Base-by-base conservation (phyloP, 2,329 filamentous ascomycete genomes). In the Exophiala xenobiotica region DNA sequence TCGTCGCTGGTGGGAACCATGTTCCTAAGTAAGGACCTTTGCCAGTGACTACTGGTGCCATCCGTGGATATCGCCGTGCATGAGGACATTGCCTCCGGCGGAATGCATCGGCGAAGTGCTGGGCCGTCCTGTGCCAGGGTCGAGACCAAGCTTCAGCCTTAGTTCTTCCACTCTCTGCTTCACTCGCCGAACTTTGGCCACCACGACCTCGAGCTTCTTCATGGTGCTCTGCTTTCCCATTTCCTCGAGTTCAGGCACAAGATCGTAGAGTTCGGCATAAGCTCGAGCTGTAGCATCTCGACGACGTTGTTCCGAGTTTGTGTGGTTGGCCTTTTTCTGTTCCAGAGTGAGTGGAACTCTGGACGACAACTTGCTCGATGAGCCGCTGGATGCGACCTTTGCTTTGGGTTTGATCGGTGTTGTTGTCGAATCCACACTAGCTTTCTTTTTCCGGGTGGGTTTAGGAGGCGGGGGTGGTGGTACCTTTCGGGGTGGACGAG, bases 241-340 rank as follows among this genome's bases (percentile, higher is more conserved):
- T 14, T 57, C 53, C 24, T 59, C 51, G 3, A 61, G 43, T 41
- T 60, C 60, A 18, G 60, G 60, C 1, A 62, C 60, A 19, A 61
- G 51, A 16, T 62, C 60, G 37, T 58, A 62, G 19, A 62, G 29
- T 47, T 60, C 55, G 7, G 60, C 60, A 31, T 61, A 60, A 1
- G 60, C 47, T 26, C 55, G 53, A 8, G 56, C 54, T 7, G 60
- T 60, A 14, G 58, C 58, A 44, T 62, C 60, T n/a, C 60, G 49
- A 14, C 60, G 54, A 18, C 60, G 47, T 52, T 62, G 60, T 29
- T 62, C 60, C 6, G 58, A 61, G 38, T 57, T 62, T 3, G 60
- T 62, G 44, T 62, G 60, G 40, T 62, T 62, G 18, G 57, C 57
- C 31, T 61, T 61, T 29, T 61, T 62, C 44, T 62, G 58, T 24